Base-by-base conservation (phyloP, 805 yeast species). In the Metschnikowia gelsemii region DNA sequence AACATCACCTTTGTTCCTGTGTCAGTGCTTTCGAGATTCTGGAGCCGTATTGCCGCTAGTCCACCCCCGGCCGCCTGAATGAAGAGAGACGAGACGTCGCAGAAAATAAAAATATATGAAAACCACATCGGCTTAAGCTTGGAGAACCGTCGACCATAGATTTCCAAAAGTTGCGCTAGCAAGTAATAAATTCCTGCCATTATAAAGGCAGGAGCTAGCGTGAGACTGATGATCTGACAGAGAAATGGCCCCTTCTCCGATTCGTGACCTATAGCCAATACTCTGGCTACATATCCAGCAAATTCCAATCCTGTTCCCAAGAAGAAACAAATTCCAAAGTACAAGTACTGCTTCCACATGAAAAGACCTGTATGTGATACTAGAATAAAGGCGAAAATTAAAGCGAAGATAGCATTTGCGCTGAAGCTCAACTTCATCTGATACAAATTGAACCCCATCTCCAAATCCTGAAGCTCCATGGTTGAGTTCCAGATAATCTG, bases 101-200 rank as follows among this genome's bases (percentile, higher is more conserved):
- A 79, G 11, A 68, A 48, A 9, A 87, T 75, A 54, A 87, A 88
- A 8, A 84, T 64, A 38, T 76, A 73, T 0, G 89, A 73, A 54
- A 81, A 83, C 52, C 67, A 68, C 69, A 76, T 70, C 6, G 91
- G 90, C 43, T 63, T 68, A 23, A 78, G 43, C 5, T 64, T 17
- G 0, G 89, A 79, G 49, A 63, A 80, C 13, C 64, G 56, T 44
- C 50, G 38, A 3, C 59, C 61, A 54, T 78, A 80, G 1, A 86
- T 61, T 42, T 82, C 79, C 34, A 81, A 68, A 36, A 84, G 52
- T 60, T 86, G 84, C 5, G 84, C 88, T 49, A 88, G 63, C 40
- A 80, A 68, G 50, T 75, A 83, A 63, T 88, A 89, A 2, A 88
- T 70, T 1, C 91, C 96, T 3, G 85, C 96, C 86, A 86, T 84